Conservation (phyloP, 306 rosid genomes). For the Benincasa hispida region DNA sequence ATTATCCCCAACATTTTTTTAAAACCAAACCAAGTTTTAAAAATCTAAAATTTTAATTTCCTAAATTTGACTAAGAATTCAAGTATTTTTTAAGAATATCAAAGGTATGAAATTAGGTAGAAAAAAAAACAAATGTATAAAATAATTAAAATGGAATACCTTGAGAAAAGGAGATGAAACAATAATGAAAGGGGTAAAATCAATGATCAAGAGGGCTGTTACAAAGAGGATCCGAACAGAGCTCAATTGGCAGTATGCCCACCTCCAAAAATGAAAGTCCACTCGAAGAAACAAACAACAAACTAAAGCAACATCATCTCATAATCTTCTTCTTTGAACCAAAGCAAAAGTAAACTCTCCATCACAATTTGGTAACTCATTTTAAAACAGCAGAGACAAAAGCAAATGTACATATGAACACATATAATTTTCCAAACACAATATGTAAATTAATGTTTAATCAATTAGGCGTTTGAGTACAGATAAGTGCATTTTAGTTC, state of each 20-base stretch:
- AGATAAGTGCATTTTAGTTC: conserved; percentile 13
- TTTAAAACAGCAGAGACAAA: background rate
- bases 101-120: too few relatives aligned
- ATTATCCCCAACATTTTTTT: too few relatives aligned
- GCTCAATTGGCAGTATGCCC: conserved; percentile 93
- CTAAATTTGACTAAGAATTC: too few relatives aligned
- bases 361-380: conserved; percentile 1
- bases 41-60: too few relatives aligned
- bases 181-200: background rate
- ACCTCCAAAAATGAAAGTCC: too few relatives aligned
- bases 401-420: background rate
- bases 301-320: too few relatives aligned
- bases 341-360: conserved; percentile 12
- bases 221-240: conserved; percentile 75
- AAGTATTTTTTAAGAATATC: too few relatives aligned
- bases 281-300: too few relatives aligned
- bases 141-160: too few relatives aligned
- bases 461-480: conserved; percentile 41
- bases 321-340: conserved; percentile 14
- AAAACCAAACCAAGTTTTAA: too few relatives aligned
- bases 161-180: too few relatives aligned
- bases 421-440: background rate
- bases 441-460: background rate
- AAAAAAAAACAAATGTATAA: too few relatives aligned
- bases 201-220: conserved; percentile 26